Percentiles rank a stretch among this genome's conserved stretches.
These are phyloP conservation scores for Monosporascus sp. DNA, from an alignment of 2,329 filamentous ascomycete species.

Conservation along the genomic window DNA sequence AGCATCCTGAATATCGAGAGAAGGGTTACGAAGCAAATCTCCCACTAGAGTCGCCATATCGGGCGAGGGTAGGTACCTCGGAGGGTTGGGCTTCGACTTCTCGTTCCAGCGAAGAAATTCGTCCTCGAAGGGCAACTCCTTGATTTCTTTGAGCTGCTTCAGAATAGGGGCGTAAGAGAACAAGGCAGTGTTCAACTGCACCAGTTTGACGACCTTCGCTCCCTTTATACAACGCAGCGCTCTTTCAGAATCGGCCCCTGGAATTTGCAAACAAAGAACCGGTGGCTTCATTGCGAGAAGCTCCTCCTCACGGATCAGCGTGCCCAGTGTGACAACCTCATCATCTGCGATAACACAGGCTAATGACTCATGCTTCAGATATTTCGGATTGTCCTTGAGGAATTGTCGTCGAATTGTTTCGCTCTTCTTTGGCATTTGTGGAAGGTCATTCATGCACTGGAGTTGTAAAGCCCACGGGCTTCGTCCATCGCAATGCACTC, in stretches of 20 bases:
- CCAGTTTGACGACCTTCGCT: conserved; percentile 1
- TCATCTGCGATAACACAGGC: conserved; percentile 3
- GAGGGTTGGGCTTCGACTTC: background rate
- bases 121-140: conserved; percentile 26
- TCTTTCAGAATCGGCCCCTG: background rate
- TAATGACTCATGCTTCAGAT: conserved; percentile 6
- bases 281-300: conserved; percentile 3
- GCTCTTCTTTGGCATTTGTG: conserved; percentile 2
- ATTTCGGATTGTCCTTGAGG: conserved; percentile 7
- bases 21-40: too few species aligned
- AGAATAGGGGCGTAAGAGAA: conserved; percentile 8
- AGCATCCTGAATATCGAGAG: too few species aligned
- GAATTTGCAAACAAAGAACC: conserved; percentile 6
- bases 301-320: background rate
- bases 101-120: conserved; percentile 37
- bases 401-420: conserved; percentile 2
- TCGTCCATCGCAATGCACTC: conserved; percentile 2
- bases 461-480: background rate
- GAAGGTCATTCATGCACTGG: conserved; percentile 3
- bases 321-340: conserved; percentile 3
- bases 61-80: too few species aligned
- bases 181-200: conserved; percentile 5
- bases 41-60: too few species aligned
- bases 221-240: background rate
- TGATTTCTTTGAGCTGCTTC: conserved; percentile 6